Evolutionary conservation across 2,329 filamentous ascomycete species (phyloP).

Genomic region (Drechslera avenae): DNA sequence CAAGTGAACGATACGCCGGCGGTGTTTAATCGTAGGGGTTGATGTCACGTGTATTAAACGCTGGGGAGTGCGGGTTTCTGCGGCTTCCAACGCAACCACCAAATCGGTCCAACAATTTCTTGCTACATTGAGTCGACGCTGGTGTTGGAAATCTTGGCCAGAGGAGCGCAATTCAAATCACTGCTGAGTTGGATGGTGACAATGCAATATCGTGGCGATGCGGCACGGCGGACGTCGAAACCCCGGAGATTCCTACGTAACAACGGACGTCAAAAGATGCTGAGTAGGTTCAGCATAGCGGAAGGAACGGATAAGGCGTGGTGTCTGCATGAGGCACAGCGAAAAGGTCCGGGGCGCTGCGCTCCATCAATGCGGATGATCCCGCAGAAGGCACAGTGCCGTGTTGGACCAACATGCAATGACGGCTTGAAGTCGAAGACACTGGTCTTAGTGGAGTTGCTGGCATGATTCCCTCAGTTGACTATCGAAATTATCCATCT

Average conservation of each 20-base stretch:
- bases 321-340: conserved; percentile 8
- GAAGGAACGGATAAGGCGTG: conserved; percentile 5
- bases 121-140: too few relatives aligned
- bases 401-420: background rate
- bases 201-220: background rate
- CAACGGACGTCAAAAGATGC: background rate
- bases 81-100: too few relatives aligned
- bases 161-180: background rate
- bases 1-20: too few relatives aligned
- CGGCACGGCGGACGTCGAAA: background rate
- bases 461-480: background rate
- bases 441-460: background rate
- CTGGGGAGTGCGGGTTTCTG: too few relatives aligned
- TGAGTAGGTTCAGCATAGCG: background rate
- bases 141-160: too few relatives aligned
- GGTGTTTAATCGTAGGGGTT: too few relatives aligned
- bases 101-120: too few relatives aligned
- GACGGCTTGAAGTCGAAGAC: background rate
- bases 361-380: conserved; percentile 5
- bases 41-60: too few relatives aligned
- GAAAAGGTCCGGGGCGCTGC: conserved; percentile 5
- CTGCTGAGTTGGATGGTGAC: background rate
- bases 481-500: background rate
- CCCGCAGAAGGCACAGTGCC: conserved; percentile 4
- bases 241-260: background rate